These are phyloP conservation scores for Heritiera fomes DNA, from an alignment of 345 rosid species.

Conservation along the genomic window DNA sequence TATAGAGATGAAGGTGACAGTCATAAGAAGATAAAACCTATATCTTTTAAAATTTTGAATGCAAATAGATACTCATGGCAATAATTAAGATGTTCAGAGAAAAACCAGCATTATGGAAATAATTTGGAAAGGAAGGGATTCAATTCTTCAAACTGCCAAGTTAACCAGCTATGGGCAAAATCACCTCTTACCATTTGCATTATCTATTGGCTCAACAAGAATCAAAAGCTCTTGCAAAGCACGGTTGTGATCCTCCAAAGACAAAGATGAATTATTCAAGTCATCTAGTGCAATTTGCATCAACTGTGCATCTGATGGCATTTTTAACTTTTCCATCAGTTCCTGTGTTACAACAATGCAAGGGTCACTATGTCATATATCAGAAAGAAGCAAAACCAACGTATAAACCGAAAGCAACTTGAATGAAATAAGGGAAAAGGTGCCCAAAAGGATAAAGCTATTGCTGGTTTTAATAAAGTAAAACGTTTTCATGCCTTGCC, in stretches of 20 bases:
- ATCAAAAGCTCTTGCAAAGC: slow-evolving; percentile 79
- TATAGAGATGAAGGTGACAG: background rate
- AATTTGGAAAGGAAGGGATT: background rate
- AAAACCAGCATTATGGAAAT: background rate
- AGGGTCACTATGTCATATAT: background rate
- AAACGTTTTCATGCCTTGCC: background rate
- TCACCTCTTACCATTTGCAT: slow-evolving; percentile 68
- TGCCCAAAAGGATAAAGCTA: background rate
- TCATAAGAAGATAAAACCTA: background rate
- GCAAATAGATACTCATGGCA: slow-evolving; percentile 4
- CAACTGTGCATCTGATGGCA: slow-evolving; percentile 84
- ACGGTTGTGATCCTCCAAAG: slow-evolving; percentile 75
- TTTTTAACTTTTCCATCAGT: slow-evolving; percentile 70
- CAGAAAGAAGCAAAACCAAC: background rate
- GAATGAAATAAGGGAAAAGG: background rate
- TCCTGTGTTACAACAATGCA: slow-evolving; percentile 45
- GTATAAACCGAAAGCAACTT: background rate
- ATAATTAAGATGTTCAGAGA: background rate
- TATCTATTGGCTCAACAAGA: slow-evolving; percentile 93
- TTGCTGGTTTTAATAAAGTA: slow-evolving; percentile 7
- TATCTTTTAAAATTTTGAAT: background rate
- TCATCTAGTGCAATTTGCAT: slow-evolving; percentile 79
- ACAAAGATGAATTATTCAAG: slow-evolving; percentile 65
- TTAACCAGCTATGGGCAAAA: background rate
- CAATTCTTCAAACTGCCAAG: background rate